Percentiles rank a stretch among this genome's conserved stretches.
Evolutionary conservation across 805 yeast genomes (phyloP).

Genomic region (Barnettozyma wickerhamii): DNA sequence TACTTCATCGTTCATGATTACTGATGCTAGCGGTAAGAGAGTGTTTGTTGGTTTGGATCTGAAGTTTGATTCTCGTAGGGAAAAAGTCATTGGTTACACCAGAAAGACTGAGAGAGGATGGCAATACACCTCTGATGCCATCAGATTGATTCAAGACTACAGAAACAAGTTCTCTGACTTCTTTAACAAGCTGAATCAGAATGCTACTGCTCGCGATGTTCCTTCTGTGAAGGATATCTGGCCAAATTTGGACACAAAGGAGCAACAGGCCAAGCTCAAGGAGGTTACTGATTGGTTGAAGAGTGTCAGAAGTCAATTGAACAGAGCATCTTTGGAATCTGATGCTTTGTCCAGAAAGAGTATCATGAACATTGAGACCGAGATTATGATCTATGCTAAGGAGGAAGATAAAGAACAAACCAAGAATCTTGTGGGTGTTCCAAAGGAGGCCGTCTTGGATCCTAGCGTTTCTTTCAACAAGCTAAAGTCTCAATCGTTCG

Average conservation of each 20-base stretch:
- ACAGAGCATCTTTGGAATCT: conserved; percentile 68
- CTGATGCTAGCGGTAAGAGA: conserved; percentile 45
- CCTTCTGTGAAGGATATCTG: conserved; percentile 28
- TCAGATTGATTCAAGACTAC: conserved; percentile 61
- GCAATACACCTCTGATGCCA: conserved; percentile 79
- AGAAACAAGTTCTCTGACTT: conserved; percentile 56
- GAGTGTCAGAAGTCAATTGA: conserved; percentile 48
- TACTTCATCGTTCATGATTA: conserved; percentile 67
- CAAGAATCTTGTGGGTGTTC: conserved; percentile 73
- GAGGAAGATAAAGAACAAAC: conserved; percentile 42
- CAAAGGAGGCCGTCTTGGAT: conserved; percentile 74
- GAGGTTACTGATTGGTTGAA: conserved; percentile 39
- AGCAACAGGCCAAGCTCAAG: conserved; percentile 25
- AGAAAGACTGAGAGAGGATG: conserved; percentile 62
- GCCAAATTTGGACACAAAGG: conserved; percentile 31
- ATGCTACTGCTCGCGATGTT: conserved; percentile 25
- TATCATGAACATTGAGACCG: conserved; percentile 62
- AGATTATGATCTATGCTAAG: conserved; percentile 42
- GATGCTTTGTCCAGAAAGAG: conserved; percentile 70
- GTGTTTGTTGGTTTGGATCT: conserved; percentile 77
- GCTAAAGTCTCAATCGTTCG: conserved; percentile 70
- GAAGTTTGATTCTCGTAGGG: conserved; percentile 73
- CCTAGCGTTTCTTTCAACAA: conserved; percentile 69
- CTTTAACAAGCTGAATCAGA: conserved; percentile 36
- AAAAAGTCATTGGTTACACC: conserved; percentile 87